A percentile compares a stretch with the other conserved stretches of the same genome.
Conservation (phyloP, 2,329 filamentous ascomycete genomes). For the Cyclaneusma minus region DNA sequence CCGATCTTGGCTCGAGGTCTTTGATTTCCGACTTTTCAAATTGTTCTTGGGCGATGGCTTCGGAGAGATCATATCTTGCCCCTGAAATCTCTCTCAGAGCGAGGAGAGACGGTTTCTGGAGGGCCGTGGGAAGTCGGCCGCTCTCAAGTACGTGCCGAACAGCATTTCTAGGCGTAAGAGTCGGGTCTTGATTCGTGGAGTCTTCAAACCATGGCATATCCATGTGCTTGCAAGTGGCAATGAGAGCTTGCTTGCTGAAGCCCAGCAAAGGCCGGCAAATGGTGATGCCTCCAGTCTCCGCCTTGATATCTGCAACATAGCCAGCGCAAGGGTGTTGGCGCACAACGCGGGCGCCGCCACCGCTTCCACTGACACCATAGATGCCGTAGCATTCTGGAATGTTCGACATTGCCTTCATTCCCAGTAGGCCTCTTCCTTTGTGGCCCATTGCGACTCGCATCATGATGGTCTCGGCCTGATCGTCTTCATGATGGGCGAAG, state of each 20-base stretch:
- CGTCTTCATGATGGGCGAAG: slow-evolving; percentile 76
- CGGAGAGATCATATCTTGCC: slow-evolving; percentile 25
- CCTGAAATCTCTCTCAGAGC: slow-evolving; percentile 38
- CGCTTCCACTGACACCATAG: slow-evolving; percentile 55
- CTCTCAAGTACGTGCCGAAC: slow-evolving; percentile 49
- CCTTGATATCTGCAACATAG: slow-evolving; percentile 12
- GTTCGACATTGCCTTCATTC: slow-evolving; percentile 45
- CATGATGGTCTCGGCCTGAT: slow-evolving; percentile 80
- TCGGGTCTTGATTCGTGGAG: slow-evolving; percentile 62
- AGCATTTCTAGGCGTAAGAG: slow-evolving; percentile 67
- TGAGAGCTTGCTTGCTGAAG: slow-evolving; percentile 59
- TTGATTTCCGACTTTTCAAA: slow-evolving; percentile 30
- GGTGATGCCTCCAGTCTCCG: slow-evolving; percentile 51
- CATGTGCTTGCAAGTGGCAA: slow-evolving; percentile 57
- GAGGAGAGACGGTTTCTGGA: slow-evolving; percentile 51
- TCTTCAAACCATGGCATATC: slow-evolving; percentile 70
- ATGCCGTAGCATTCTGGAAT: slow-evolving; percentile 79
- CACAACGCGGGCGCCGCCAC: slow-evolving; percentile 23
- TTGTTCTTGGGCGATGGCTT: slow-evolving; percentile 36
- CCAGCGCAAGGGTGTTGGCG: slow-evolving; percentile 4
- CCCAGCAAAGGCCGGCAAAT: slow-evolving; percentile 54
- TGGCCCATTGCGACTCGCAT: slow-evolving; percentile 60
- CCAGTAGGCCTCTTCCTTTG: slow-evolving; percentile 52
- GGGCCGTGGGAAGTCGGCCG: slow-evolving; percentile 48
- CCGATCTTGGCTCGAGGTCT: slow-evolving; percentile 15